Percentiles rank a stretch among this genome's conserved stretches.
Conservation (phyloP, 2,329 filamentous ascomycete genomes). For the Sclerotinia sclerotiorum region DNA sequence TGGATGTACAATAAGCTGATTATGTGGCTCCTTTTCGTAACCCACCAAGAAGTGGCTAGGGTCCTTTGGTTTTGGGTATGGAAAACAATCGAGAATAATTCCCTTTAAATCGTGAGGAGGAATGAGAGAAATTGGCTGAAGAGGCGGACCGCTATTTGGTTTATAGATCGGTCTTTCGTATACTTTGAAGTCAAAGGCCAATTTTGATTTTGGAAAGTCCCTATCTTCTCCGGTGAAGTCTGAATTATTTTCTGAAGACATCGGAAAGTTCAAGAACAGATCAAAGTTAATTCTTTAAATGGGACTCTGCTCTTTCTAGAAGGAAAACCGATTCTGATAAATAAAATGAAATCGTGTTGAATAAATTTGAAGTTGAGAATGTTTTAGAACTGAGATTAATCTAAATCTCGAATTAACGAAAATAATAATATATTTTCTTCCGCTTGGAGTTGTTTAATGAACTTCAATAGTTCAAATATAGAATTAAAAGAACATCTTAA, state of each 20-base stretch:
- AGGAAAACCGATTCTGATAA: background rate
- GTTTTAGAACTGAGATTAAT: conserved; percentile 12
- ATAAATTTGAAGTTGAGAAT: conserved; percentile 8
- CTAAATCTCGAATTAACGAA: background rate
- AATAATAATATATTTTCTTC: background rate
- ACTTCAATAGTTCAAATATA: background rate
- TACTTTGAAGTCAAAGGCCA: conserved; percentile 37
- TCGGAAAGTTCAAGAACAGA: background rate
- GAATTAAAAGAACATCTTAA: accelerated
- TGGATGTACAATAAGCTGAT: conserved; percentile 55
- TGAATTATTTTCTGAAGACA: conserved; percentile 3
- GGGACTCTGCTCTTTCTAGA: background rate
- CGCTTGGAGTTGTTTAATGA: background rate
- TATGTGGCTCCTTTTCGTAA: conserved; percentile 39
- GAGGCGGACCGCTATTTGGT: conserved; percentile 50
- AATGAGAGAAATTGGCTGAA: conserved; percentile 50
- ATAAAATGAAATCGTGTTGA: conserved; percentile 5
- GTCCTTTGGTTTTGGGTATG: conserved; percentile 43
- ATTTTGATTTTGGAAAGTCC: conserved; percentile 14
- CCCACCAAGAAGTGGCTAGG: conserved; percentile 34
- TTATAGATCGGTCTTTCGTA: conserved; percentile 43
- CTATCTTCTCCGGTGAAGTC: conserved; percentile 14
- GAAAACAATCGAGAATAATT: conserved; percentile 54
- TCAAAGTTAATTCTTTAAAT: background rate
- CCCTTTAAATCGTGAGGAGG: conserved; percentile 53